phyloP scores from a whole-genome alignment of 495 filamentous ascomycete species.

The Aspergillus carlsbadensis region DNA sequence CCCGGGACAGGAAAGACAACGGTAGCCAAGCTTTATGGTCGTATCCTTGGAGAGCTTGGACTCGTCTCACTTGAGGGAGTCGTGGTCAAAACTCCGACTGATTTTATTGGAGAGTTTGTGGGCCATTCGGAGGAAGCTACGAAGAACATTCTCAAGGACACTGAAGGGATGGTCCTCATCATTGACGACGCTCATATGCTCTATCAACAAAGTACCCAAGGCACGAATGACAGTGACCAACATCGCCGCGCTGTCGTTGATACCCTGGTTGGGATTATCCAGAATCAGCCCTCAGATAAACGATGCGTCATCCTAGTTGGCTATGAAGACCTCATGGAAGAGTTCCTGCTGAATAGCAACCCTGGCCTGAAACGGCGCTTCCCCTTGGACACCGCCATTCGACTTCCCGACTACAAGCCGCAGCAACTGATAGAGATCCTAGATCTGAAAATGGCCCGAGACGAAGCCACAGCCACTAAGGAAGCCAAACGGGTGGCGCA shows the following conservation, averaged over 20 bases:
- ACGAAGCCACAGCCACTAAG: no score
- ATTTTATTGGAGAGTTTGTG: not conserved
- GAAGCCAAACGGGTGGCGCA: not conserved
- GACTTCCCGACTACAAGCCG: no score
- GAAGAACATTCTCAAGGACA: not conserved
- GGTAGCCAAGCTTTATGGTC: slow-evolving; percentile 60
- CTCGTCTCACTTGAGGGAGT: not conserved
- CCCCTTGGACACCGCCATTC: not conserved
- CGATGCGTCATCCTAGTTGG: not conserved
- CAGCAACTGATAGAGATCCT: no score
- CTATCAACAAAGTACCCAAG: not conserved
- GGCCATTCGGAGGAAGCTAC: not conserved
- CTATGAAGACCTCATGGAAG: not conserved
- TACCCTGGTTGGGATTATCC: not conserved
- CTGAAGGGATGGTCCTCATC: not conserved
- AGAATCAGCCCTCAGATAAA: not conserved
- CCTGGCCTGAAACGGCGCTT: not conserved
- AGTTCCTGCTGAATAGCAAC: not conserved
- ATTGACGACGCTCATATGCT: not conserved
- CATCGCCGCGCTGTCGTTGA: not conserved
- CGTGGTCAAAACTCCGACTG: not conserved
- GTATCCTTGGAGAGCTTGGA: slow-evolving; percentile 44
- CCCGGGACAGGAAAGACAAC: slow-evolving; percentile 61
- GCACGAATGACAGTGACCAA: no score
- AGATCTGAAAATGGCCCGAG: no score